phyloP scores from a whole-genome alignment of 108 stramenopile genomes.

The Seminavis robusta region DNA sequence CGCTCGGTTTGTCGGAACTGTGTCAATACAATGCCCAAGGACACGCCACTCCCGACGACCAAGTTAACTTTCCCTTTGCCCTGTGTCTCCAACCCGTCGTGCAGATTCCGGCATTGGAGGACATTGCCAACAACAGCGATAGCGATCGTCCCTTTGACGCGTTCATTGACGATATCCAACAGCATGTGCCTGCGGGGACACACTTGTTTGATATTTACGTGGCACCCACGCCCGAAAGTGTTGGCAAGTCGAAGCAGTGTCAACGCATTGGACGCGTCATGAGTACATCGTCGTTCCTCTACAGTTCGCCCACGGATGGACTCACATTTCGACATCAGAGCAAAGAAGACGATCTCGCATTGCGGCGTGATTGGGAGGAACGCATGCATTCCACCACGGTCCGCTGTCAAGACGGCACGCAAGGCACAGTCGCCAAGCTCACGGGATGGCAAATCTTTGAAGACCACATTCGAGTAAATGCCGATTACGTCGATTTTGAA shows the following conservation, averaged over 20 bases:
- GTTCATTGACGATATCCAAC: constrained; percentile 17
- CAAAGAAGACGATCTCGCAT: constrained; percentile 29
- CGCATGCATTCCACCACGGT: not conserved
- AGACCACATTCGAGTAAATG: constrained; percentile 8
- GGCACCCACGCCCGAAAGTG: constrained; percentile 13
- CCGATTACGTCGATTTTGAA: constrained; percentile 20
- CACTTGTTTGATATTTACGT: constrained; percentile 23
- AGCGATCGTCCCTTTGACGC: constrained; percentile 1
- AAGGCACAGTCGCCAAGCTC: constrained; percentile 6
- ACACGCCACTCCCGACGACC: constrained; percentile 3
- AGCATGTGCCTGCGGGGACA: constrained; percentile 4
- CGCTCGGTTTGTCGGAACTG: constrained; percentile 21
- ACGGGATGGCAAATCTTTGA: constrained; percentile 27
- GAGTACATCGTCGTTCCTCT: constrained; percentile 5
- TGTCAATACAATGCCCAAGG: constrained; percentile 13
- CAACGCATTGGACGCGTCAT: constrained; percentile 29
- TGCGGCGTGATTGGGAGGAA: constrained; percentile 18
- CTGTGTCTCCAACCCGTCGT: constrained; percentile 6
- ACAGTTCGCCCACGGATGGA: constrained; percentile 8
- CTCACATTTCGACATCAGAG: constrained; percentile 33
- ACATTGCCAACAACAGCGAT: not conserved
- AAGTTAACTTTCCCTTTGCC: constrained; percentile 20
- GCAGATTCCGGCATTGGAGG: not conserved
- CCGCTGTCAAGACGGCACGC: not conserved
- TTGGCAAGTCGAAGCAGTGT: constrained; percentile 3